Base-by-base conservation (phyloP, 192 early-diverging fungal species). In the Paraglomus brasilianum region DNA sequence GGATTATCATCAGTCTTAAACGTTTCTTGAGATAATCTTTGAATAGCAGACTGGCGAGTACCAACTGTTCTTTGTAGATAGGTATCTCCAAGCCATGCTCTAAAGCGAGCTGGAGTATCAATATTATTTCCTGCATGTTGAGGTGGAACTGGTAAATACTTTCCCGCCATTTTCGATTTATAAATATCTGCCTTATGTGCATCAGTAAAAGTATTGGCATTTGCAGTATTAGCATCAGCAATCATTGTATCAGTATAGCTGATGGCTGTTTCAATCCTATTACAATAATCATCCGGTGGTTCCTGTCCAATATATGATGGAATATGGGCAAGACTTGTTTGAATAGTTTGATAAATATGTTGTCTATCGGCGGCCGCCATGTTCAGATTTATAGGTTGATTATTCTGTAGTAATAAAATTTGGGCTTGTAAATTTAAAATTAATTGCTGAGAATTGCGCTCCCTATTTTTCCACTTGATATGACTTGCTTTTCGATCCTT, bases 331-430 rank as follows among this genome's bases (percentile, higher is more conserved):
- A 65, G 62, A 65, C 9, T 0, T 0, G 62, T 47, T 50, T 4
- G 30, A 38, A 48, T 50, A 11, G 24, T 50, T 50, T 50, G 21
- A 38, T 40, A 50, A 50, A 50, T 48, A 24, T 47, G 46, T 49
- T 38, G 47, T 50, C 47, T 47, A 36, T 24, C 22, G 21, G 62
- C 46, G 30, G 44, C 46, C 4, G 47, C 62, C 62, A 65, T 65
- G 13, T 65, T 65, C 21, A 15, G 46, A 62, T 62, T 62, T 62
- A 62, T 62, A 62, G 59, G 59, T 62, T 1, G 43, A 44, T 62
- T 62, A 62, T 62, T 62, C 59, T 62, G 59, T 21, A 62, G 59
- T 22, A 19, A 17, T 46, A 62, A 62, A 45, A 62, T 62, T 62
- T 62, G 59, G 11, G 43, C 42, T 46, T 62, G 43, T 21, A 62